A percentile compares a stretch with the other conserved stretches of the same genome.
These are phyloP conservation scores for Fonsecaea nubica DNA, from an alignment of 2,329 filamentous ascomycete species.

Conservation along the genomic window DNA sequence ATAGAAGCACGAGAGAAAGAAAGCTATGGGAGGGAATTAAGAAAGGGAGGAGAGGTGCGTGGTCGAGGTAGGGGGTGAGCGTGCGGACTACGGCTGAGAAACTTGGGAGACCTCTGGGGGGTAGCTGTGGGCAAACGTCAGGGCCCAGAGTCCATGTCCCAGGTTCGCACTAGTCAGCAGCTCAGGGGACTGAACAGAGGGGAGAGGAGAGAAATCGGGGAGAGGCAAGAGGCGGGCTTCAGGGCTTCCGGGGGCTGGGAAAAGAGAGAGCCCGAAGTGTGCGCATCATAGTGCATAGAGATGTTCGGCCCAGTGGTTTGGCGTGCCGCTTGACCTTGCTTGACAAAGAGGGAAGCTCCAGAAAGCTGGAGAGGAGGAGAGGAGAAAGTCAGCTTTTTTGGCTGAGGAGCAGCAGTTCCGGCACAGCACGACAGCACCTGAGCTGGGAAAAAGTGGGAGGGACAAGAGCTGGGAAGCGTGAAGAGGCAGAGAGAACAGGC, in stretches of 20 bases:
- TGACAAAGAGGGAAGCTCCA: neutral
- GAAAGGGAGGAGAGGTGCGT: constrained; percentile 35
- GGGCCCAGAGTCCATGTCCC: constrained; percentile 26
- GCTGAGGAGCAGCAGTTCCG: neutral
- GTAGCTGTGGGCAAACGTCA: constrained; percentile 36
- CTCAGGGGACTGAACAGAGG: constrained; percentile 19
- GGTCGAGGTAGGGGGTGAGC: constrained; percentile 37
- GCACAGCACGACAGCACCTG: neutral
- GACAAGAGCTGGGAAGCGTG: constrained; percentile 11
- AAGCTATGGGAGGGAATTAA: constrained; percentile 33
- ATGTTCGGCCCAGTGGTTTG: constrained; percentile 12
- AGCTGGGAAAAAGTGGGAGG: neutral
- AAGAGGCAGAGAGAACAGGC: constrained; percentile 6
- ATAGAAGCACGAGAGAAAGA: constrained; percentile 37
- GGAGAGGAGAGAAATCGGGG: constrained; percentile 1
- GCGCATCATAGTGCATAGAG: constrained; percentile 18
- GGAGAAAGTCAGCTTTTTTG: neutral
- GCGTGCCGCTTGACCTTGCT: constrained; percentile 17
- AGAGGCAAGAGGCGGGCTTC: constrained; percentile 14
- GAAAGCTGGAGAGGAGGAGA: constrained; percentile 19
- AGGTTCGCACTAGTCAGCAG: constrained; percentile 22
- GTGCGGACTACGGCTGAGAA: constrained; percentile 25
- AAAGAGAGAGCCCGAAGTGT: constrained; percentile 14
- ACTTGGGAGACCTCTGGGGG: constrained; percentile 22
- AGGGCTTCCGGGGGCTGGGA: constrained; percentile 15